A percentile compares a stretch with the other conserved stretches of the same genome.
Conservation (phyloP, 2,329 filamentous ascomycete genomes). For the Fusarium azukiicola region DNA sequence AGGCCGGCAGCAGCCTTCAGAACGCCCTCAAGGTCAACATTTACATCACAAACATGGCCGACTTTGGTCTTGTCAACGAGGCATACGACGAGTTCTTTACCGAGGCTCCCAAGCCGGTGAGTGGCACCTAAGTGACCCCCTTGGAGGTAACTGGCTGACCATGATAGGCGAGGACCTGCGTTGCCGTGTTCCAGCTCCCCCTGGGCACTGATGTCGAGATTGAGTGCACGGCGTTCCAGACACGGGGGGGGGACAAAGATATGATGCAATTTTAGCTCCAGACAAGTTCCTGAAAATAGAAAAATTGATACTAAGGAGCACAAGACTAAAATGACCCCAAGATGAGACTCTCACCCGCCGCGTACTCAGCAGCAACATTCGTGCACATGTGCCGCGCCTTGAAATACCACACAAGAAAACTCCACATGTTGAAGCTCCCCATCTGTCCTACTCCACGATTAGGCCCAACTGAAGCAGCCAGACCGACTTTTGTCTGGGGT, state of each 20-base stretch:
- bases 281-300: too few relatives aligned
- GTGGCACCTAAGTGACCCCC: constrained; percentile 53
- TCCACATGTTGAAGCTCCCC: constrained; percentile 24
- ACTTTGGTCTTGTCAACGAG: constrained; percentile 80
- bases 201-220: constrained; percentile 87
- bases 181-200: constrained; percentile 87
- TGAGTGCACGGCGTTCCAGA: constrained; percentile 76
- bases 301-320: too few relatives aligned
- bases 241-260: not conserved
- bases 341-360: not conserved
- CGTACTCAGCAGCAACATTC: constrained; percentile 4
- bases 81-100: constrained; percentile 74
- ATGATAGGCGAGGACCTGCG: constrained; percentile 78
- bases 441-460: constrained; percentile 23
- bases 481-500: not conserved
- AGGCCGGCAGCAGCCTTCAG: constrained; percentile 77
- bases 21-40: constrained; percentile 85
- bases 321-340: not conserved
- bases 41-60: constrained; percentile 82
- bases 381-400: constrained; percentile 19
- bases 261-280: not conserved
- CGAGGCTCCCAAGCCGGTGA: constrained; percentile 69
- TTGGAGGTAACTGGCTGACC: constrained; percentile 53
- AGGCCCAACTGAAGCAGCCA: not conserved
- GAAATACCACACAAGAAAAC: constrained; percentile 20